A percentile compares a stretch with the other conserved stretches of the same genome.
phyloP scores from a whole-genome alignment of 2,329 filamentous ascomycete genomes.

The Aspergillus sojae region DNA sequence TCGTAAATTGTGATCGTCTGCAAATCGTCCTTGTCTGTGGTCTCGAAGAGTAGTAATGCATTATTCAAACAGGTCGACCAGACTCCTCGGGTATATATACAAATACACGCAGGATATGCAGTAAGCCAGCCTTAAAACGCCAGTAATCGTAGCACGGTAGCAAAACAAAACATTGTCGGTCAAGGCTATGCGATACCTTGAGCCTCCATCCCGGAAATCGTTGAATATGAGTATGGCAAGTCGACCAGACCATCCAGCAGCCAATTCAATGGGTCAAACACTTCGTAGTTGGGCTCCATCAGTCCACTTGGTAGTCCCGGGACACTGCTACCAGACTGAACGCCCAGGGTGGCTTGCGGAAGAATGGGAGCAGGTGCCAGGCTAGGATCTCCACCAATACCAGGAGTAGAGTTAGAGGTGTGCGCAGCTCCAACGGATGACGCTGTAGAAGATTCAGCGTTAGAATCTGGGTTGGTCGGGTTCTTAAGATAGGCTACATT shows the following conservation, averaged over 20 bases:
- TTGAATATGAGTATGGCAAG: slow-evolving; percentile 70
- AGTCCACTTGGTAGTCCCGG: slow-evolving; percentile 53
- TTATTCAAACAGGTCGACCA: slow-evolving; percentile 4
- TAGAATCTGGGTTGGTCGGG: slow-evolving; percentile 81
- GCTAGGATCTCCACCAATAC: slow-evolving; percentile 47
- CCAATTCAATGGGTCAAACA: slow-evolving; percentile 93
- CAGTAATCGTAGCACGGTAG: slow-evolving; percentile 7
- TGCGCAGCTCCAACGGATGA: slow-evolving; percentile 56
- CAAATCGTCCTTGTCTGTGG: background rate
- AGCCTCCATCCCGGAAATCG: slow-evolving; percentile 53
- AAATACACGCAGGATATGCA: slow-evolving; percentile 5
- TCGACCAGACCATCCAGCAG: slow-evolving; percentile 84
- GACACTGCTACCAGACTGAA: slow-evolving; percentile 29
- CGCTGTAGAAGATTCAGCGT: slow-evolving; percentile 70
- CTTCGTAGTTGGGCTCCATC: slow-evolving; percentile 74
- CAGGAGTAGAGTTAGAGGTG: slow-evolving; percentile 39
- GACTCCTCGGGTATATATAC: slow-evolving; percentile 22
- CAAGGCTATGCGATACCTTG: slow-evolving; percentile 37
- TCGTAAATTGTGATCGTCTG: background rate
- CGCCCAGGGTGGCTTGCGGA: slow-evolving; percentile 33
- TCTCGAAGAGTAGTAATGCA: background rate
- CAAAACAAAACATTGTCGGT: slow-evolving; percentile 3
- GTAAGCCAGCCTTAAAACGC: slow-evolving; percentile 9
- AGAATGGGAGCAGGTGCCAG: slow-evolving; percentile 43
- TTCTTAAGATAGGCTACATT: slow-evolving; percentile 71